Evolutionary conservation across 805 yeast genomes (phyloP), one percentile per base, ranked within the genome.

Genomic region (Clavispora vitiphila): DNA sequence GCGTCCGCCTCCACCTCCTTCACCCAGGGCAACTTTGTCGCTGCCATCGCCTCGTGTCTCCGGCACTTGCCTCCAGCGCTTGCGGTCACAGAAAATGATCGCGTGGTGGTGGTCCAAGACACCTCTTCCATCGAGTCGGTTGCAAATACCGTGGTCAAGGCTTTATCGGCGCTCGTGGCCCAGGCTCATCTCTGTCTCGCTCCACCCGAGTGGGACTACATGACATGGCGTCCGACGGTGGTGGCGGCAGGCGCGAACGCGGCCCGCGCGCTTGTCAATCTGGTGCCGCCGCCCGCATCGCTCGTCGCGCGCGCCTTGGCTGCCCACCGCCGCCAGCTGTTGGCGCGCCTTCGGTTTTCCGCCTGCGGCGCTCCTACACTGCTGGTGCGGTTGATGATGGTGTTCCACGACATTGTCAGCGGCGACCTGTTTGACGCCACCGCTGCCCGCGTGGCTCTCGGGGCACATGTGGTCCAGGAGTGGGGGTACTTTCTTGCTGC

Each of bases 401-500:
- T 73, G 12, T 57, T 60, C 42, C 60, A 64, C 37, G 37, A 55
- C n/a, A 42, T 67, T 4, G 40, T 41, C 20, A 48, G 55, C 1
- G 44, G 54, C 2, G 37, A 53, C 12, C 14, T 23, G 37, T 19
- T 34, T 53, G 56, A 61, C 12, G 47, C 72, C 37, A 80, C 76
- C 39, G 44, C 54, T 3, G 40, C 76, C 7, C 67, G 81, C 40
- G 67, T 80, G 0, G 39, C 68, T 1, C 56, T 74, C 4, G 77
- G 77, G 2, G 49, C 78, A 1, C 65, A 87, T 44, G 61, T 81
- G 0, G 64, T 83, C 1, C 58, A 64, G 14, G 89, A 84, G 51
- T 59, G 62, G 12, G 70, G 70, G 14, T 57, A 69, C 26, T 57
- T 60, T 29, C 71, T 71, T 21, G 61, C 77, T 0, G 51, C 79